Percentiles rank a stretch among this genome's conserved stretches.
These are phyloP conservation scores for Magnaporthiopsis rhizophila DNA, from an alignment of 2,329 filamentous ascomycete genomes.

Conservation along the genomic window DNA sequence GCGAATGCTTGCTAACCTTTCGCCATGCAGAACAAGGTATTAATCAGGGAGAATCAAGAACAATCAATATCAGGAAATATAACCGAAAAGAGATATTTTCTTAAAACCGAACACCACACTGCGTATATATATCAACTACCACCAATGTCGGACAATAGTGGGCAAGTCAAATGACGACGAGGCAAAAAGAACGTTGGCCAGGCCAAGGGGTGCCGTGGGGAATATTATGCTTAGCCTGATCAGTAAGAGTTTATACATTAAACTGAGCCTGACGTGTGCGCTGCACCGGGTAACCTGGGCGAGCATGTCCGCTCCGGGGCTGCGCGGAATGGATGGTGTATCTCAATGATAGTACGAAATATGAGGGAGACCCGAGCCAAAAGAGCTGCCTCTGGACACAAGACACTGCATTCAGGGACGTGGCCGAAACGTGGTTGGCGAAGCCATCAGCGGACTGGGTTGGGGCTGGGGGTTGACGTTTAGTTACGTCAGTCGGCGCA, in stretches of 20 bases:
- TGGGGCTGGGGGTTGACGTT: no score
- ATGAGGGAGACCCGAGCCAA: no score
- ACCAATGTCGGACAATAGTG: no score
- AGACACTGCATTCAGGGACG: no score
- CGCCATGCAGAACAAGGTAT: background rate
- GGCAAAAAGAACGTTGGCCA: background rate
- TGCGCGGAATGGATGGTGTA: background rate
- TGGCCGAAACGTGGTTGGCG: no score
- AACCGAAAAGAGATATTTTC: no score
- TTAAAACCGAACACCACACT: no score
- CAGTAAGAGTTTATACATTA: background rate
- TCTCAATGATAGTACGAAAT: background rate
- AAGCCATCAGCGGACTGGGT: background rate
- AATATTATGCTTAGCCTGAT: background rate
- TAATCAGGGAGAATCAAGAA: background rate
- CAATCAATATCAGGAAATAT: background rate
- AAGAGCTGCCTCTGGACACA: no score
- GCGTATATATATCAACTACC: no score
- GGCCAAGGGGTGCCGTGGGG: no score
- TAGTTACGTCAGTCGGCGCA: slow-evolving; percentile 22
- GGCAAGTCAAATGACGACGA: no score
- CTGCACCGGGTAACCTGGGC: no score
- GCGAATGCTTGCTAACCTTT: background rate
- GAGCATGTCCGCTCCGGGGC: background rate
- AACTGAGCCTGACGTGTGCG: background rate